phyloP scores from a whole-genome alignment of 768 basidiomycete species.

The Amanita rubescens region DNA sequence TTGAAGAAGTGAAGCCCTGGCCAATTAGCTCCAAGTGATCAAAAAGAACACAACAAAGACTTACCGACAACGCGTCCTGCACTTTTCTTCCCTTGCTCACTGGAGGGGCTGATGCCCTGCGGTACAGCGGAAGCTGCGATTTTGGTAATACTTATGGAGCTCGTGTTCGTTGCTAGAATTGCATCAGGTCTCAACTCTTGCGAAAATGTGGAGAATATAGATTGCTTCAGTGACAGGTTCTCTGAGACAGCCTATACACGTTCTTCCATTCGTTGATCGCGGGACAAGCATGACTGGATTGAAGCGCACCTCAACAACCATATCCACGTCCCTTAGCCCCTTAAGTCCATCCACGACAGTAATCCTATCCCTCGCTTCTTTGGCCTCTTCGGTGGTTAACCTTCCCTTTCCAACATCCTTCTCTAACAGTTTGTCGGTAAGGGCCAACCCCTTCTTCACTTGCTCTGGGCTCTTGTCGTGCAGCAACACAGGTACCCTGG shows the following conservation, averaged over 20 bases:
- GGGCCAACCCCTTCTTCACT: slow-evolving; percentile 59
- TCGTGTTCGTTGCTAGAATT: slow-evolving; percentile 90
- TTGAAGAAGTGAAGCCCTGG: slow-evolving; percentile 92
- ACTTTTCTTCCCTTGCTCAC: slow-evolving; percentile 52
- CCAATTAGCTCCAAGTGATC: background rate
- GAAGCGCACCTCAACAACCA: slow-evolving; percentile 76
- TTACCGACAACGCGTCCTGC: slow-evolving; percentile 78
- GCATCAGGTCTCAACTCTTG: slow-evolving; percentile 60
- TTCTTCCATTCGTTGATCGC: background rate
- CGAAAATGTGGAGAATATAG: slow-evolving; percentile 67
- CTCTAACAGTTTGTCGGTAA: slow-evolving; percentile 77
- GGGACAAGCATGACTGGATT: background rate
- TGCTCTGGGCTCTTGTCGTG: slow-evolving; percentile 75
- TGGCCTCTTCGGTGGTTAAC: slow-evolving; percentile 59
- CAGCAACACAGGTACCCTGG: slow-evolving; percentile 80
- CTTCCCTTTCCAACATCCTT: slow-evolving; percentile 87
- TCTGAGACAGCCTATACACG: slow-evolving; percentile 80
- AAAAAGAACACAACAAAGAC: slow-evolving; percentile 12
- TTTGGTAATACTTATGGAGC: slow-evolving; percentile 91
- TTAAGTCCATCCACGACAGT: slow-evolving; percentile 48
- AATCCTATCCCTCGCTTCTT: slow-evolving; percentile 65
- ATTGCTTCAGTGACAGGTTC: slow-evolving; percentile 66
- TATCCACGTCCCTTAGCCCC: slow-evolving; percentile 72
- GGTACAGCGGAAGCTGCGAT: slow-evolving; percentile 78
- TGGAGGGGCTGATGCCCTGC: slow-evolving; percentile 46